Conservation (phyloP, 2,329 filamentous ascomycete species). For the Geosmithia putterillii region DNA sequence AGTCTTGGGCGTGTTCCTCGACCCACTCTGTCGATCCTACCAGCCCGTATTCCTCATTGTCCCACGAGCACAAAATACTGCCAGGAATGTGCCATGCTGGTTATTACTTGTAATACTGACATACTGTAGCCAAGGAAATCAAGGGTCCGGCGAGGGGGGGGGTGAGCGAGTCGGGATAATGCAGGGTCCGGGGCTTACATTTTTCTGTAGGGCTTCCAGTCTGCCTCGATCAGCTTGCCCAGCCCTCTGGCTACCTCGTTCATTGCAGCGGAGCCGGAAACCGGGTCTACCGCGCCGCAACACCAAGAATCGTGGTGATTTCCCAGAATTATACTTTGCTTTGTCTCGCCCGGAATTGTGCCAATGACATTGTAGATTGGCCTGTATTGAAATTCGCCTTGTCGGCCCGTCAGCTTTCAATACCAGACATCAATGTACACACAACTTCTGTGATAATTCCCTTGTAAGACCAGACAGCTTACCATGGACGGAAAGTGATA, state of each 20-base stretch:
- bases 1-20: slow-evolving; percentile 58
- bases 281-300: slow-evolving; percentile 59
- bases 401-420: not conserved
- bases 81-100: too few species aligned
- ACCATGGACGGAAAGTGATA: slow-evolving; percentile 51
- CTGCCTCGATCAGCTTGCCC: slow-evolving; percentile 46
- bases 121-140: not conserved
- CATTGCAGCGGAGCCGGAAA: slow-evolving; percentile 56
- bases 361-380: slow-evolving; percentile 49
- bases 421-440: slow-evolving; percentile 34
- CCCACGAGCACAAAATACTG: slow-evolving; percentile 54
- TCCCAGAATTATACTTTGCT: slow-evolving; percentile 57
- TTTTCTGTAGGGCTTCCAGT: slow-evolving; percentile 44
- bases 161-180: not conserved
- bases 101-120: too few species aligned
- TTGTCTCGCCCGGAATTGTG: slow-evolving; percentile 55
- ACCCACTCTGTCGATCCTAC: slow-evolving; percentile 67
- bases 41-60: slow-evolving; percentile 58
- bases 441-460: too few species aligned
- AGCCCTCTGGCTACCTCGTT: slow-evolving; percentile 59
- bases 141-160: too few species aligned
- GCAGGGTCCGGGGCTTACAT: not conserved
- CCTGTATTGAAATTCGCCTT: slow-evolving; percentile 5
- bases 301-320: slow-evolving; percentile 70
- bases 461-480: slow-evolving; percentile 48